These are phyloP conservation scores for Linum tenue DNA, from an alignment of 345 rosid genomes.

Conservation along the genomic window DNA sequence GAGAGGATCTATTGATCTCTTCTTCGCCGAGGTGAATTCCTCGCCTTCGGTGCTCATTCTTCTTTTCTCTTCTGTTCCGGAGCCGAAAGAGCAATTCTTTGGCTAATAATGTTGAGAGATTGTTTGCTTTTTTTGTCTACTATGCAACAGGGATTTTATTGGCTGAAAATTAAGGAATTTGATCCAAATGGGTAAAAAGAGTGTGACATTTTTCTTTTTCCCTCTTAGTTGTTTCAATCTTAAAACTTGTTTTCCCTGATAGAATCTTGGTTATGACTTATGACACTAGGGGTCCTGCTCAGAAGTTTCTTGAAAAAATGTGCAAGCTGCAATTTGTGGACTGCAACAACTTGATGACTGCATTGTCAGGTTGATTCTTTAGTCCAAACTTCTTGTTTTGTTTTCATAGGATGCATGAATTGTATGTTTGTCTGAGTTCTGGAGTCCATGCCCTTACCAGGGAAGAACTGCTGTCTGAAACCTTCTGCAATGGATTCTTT, in stretches of 20 bases:
- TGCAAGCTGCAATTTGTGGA: slow-evolving; percentile 16
- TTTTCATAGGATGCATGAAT: background rate
- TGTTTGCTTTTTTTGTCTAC: too few relatives aligned
- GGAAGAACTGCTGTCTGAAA: slow-evolving; percentile 31
- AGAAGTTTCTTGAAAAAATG: slow-evolving; percentile 17
- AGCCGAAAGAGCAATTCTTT: background rate
- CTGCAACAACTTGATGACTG: slow-evolving; percentile 21
- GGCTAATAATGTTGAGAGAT: too few relatives aligned
- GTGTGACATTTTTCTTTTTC: background rate
- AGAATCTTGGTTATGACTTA: background rate
- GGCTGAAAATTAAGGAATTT: slow-evolving; percentile 34
- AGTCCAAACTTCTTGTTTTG: too few relatives aligned
- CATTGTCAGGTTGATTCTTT: slow-evolving; percentile 24
- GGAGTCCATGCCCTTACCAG: background rate
- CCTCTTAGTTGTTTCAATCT: background rate
- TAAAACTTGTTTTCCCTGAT: background rate
- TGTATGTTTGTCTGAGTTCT: background rate
- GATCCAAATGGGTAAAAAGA: slow-evolving; percentile 29
- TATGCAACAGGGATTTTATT: slow-evolving; percentile 25
- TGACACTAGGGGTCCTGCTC: slow-evolving; percentile 18
- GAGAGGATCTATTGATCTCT: slow-evolving; percentile 21
- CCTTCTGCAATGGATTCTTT: slow-evolving; percentile 16
- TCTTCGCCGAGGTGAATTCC: slow-evolving; percentile 25
- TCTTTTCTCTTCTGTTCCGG: background rate
- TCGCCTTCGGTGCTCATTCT: background rate